phyloP scores from a whole-genome alignment of 495 filamentous ascomycete genomes.

The Penicillium bialowiezense region DNA sequence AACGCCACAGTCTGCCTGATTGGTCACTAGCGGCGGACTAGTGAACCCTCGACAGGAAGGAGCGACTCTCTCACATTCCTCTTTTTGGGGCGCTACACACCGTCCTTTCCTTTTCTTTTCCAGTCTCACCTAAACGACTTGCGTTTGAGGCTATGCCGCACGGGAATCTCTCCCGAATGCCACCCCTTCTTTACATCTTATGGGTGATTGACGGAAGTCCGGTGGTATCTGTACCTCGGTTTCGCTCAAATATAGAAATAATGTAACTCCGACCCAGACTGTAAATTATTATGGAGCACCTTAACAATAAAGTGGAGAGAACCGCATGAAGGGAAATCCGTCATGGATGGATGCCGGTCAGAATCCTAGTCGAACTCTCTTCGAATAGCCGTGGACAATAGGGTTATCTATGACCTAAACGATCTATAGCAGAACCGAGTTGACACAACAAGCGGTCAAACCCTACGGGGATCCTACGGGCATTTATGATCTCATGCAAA shows the following conservation, averaged over 20 bases:
- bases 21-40: background rate
- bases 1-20: background rate
- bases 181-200: no score
- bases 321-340: background rate
- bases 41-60: background rate
- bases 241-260: no score
- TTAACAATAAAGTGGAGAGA: no score
- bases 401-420: background rate
- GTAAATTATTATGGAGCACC: no score
- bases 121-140: no score
- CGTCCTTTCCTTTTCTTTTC: background rate
- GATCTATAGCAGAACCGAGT: no score
- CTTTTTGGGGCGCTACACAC: background rate
- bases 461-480: background rate
- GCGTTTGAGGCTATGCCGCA: no score
- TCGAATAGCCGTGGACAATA: background rate
- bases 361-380: background rate
- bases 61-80: background rate
- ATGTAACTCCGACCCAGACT: no score
- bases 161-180: no score
- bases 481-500: background rate
- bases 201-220: no score
- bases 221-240: no score
- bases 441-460: background rate
- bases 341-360: conserved; percentile 1